phyloP scores from a whole-genome alignment of 495 filamentous ascomycete species.

The Neurospora cerealis region DNA sequence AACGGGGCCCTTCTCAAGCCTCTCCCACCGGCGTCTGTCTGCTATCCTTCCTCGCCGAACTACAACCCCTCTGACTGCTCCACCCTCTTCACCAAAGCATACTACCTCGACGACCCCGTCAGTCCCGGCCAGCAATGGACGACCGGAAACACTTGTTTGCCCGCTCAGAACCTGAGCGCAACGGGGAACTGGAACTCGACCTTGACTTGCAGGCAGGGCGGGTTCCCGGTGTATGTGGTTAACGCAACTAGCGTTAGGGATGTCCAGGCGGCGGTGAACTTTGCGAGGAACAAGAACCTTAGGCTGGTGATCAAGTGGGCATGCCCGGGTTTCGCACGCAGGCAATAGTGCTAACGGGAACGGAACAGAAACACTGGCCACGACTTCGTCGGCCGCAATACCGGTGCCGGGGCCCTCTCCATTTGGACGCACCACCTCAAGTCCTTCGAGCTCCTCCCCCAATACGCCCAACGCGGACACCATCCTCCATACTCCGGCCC shows the following conservation, averaged over 20 bases:
- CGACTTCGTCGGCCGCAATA: slow-evolving; percentile 47
- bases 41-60: slow-evolving; percentile 36
- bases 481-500: slow-evolving; percentile 22
- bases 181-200: slow-evolving; percentile 10
- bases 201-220: slow-evolving; percentile 41
- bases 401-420: slow-evolving; percentile 42
- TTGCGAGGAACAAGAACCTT: slow-evolving; percentile 47
- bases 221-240: slow-evolving; percentile 48
- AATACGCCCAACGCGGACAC: slow-evolving; percentile 23
- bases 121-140: slow-evolving; percentile 26
- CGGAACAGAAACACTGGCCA: slow-evolving; percentile 60
- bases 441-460: slow-evolving; percentile 29
- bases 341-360: no score
- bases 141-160: slow-evolving; percentile 27
- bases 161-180: slow-evolving; percentile 9
- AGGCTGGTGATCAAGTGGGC: slow-evolving; percentile 53
- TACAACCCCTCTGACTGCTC: slow-evolving; percentile 33
- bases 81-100: slow-evolving; percentile 20
- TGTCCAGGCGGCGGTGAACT: slow-evolving; percentile 47
- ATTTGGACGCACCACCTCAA: slow-evolving; percentile 52
- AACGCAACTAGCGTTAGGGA: slow-evolving; percentile 44
- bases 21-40: slow-evolving; percentile 40
- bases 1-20: slow-evolving; percentile 41
- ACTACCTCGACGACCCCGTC: slow-evolving; percentile 30
- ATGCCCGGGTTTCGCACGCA: no score